Conservation (phyloP, 805 yeast genomes). For the Metschnikowia borealis region DNA sequence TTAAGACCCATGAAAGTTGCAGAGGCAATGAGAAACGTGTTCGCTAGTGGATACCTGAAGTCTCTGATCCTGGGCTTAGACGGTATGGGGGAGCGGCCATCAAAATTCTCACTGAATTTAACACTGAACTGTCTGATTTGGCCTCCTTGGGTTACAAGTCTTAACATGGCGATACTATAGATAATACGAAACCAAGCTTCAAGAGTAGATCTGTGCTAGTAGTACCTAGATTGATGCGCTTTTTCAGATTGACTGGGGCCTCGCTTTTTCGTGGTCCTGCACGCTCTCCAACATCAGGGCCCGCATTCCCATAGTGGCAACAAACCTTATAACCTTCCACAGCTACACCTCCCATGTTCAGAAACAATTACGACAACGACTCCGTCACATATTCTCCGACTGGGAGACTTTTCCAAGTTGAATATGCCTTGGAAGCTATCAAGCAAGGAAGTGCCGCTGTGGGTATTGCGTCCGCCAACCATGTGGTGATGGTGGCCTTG, state of each 20-base stretch:
- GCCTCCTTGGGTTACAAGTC: neutral
- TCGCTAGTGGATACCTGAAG: slow-evolving; percentile 35
- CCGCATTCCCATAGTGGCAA: slow-evolving; percentile 9
- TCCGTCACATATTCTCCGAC: slow-evolving; percentile 97
- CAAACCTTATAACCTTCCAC: neutral
- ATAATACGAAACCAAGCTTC: neutral
- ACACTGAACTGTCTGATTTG: slow-evolving; percentile 8
- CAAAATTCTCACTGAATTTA: slow-evolving; percentile 17
- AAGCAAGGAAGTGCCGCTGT: slow-evolving; percentile 98
- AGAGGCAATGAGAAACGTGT: slow-evolving; percentile 38
- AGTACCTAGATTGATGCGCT: neutral
- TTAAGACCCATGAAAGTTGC: slow-evolving; percentile 36
- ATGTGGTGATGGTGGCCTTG: slow-evolving; percentile 89
- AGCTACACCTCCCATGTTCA: slow-evolving; percentile 49
- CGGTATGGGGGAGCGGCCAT: slow-evolving; percentile 11
- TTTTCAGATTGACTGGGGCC: neutral
- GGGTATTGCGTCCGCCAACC: slow-evolving; percentile 79
- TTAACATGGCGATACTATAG: neutral
- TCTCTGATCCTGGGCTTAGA: slow-evolving; percentile 32
- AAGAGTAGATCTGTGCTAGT: neutral
- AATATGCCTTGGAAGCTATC: slow-evolving; percentile 84
- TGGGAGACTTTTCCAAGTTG: slow-evolving; percentile 84
- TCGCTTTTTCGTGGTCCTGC: slow-evolving; percentile 6
- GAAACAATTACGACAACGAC: slow-evolving; percentile 98
- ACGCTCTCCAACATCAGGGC: slow-evolving; percentile 2